Percentiles rank a stretch among this genome's conserved stretches.
phyloP scores from a whole-genome alignment of 2,329 filamentous ascomycete genomes.

The Hypoxylon sp. region DNA sequence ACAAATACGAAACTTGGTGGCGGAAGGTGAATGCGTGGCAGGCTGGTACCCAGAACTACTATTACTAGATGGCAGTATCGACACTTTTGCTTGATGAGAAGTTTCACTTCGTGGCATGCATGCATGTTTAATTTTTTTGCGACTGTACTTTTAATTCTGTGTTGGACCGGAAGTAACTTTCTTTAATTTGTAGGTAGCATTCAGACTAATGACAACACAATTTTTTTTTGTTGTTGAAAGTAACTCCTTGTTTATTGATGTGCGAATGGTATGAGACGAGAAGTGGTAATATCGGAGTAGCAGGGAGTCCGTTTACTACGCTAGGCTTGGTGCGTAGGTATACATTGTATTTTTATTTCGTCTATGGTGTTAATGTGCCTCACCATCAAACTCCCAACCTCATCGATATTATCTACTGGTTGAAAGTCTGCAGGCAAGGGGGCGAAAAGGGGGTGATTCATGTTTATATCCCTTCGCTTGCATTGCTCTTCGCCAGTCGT shows the following conservation, averaged over 20 bases:
- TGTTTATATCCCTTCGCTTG: conserved; percentile 60
- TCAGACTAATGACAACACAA: background rate
- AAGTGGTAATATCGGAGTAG: background rate
- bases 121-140: conserved; percentile 1
- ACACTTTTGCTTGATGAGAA: background rate
- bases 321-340: too few relatives aligned
- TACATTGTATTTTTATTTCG: background rate
- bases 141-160: background rate
- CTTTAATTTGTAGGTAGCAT: background rate
- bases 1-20: background rate
- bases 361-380: conserved; percentile 71
- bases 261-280: background rate
- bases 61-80: conserved; percentile 2
- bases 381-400: conserved; percentile 87
- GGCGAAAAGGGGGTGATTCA: conserved; percentile 64
- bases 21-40: conserved; percentile 8
- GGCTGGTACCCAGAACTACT: background rate
- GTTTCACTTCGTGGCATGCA: background rate
- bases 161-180: background rate
- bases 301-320: background rate
- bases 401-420: conserved; percentile 72
- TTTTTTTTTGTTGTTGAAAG: background rate
- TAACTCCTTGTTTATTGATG: background rate
- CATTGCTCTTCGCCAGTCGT: conserved; percentile 90
- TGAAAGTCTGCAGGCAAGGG: conserved; percentile 88